Evolutionary conservation across 2,329 filamentous ascomycete genomes (phyloP).

Genomic region (Xylogone sp.): DNA sequence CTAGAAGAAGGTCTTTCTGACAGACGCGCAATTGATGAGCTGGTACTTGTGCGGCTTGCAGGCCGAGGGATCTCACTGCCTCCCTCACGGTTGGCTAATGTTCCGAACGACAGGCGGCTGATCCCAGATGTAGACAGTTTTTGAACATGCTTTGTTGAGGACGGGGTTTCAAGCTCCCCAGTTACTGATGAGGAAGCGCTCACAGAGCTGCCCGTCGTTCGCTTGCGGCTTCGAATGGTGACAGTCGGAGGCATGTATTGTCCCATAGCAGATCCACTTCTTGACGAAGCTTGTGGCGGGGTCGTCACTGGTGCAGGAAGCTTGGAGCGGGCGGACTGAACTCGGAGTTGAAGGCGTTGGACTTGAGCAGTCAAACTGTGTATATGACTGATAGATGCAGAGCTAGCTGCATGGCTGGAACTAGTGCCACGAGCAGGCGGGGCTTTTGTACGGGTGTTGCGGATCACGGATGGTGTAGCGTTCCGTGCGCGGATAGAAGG

Average conservation of each 20-base stretch:
- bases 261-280: conserved; percentile 39
- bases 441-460: conserved; percentile 38
- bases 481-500: conserved; percentile 18
- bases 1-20: conserved; percentile 24
- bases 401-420: conserved; percentile 23
- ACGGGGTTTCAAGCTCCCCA: conserved; percentile 27
- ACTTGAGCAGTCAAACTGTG: conserved; percentile 93
- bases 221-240: conserved; percentile 67
- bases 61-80: conserved; percentile 14
- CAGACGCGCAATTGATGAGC: conserved; percentile 15
- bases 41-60: conserved; percentile 25
- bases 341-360: conserved; percentile 90
- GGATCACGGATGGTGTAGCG: conserved; percentile 31
- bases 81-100: conserved; percentile 48
- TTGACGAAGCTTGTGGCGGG: conserved; percentile 77
- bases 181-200: conserved; percentile 20
- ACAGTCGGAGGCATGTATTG: conserved; percentile 45
- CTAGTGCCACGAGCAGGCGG: conserved; percentile 37
- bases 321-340: conserved; percentile 88
- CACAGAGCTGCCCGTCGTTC: conserved; percentile 49
- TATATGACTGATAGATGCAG: conserved; percentile 83
- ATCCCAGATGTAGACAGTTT: conserved; percentile 60
- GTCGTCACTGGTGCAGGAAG: conserved; percentile 77
- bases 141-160: conserved; percentile 46
- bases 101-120: conserved; percentile 60